phyloP scores from a whole-genome alignment of 331 rosid genomes.

The Acacia concinna region DNA sequence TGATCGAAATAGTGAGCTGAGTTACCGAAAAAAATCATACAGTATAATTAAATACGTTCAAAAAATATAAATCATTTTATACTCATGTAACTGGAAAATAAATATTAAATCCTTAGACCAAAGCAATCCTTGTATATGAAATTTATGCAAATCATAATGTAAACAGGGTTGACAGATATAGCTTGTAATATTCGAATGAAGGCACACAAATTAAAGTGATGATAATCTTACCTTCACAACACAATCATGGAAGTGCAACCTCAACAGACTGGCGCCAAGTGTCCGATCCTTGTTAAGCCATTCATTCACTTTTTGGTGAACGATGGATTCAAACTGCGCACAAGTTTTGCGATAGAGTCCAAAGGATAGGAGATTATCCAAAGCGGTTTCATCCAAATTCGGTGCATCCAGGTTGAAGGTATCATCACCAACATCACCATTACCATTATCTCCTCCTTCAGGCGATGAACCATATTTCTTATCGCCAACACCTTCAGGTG shows the following conservation, averaged over 20 bases:
- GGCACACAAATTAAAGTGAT: not conserved
- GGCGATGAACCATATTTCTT: not conserved
- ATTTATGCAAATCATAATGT: too few species aligned
- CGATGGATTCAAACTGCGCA: constrained; percentile 60
- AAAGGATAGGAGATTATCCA: constrained; percentile 51
- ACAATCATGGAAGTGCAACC: constrained; percentile 90
- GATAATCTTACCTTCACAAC: constrained; percentile 49
- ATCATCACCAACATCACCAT: not conserved
- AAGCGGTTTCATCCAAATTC: constrained; percentile 38
- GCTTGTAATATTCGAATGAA: not conserved
- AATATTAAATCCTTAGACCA: not conserved
- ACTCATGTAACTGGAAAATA: not conserved
- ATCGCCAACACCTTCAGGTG: not conserved
- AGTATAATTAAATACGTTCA: not conserved
- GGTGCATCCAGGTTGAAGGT: constrained; percentile 43
- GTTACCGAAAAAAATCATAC: not conserved
- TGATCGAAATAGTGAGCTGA: not conserved
- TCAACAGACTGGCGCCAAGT: constrained; percentile 64
- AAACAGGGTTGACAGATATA: not conserved
- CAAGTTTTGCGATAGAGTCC: constrained; percentile 57
- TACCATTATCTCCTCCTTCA: not conserved
- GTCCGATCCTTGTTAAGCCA: constrained; percentile 58
- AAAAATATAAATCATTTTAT: not conserved
- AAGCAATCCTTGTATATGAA: too few species aligned
- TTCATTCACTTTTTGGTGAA: constrained; percentile 48